Evolutionary conservation across 2,329 filamentous ascomycete species (phyloP).

Genomic region (Calonectria pauciramosa): DNA sequence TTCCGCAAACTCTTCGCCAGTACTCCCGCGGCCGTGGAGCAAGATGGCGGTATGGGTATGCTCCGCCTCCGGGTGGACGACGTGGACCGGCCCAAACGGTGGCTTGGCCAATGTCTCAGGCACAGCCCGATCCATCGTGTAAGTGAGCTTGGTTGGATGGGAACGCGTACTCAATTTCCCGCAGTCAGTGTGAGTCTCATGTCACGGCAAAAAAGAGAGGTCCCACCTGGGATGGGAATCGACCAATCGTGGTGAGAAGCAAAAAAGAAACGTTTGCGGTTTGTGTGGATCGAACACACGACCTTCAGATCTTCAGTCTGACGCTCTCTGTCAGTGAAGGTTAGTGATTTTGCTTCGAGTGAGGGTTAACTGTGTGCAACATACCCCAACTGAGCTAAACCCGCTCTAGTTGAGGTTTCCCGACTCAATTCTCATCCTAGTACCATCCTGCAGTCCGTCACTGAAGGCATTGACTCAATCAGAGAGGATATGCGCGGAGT

Average conservation of each 20-base stretch:
- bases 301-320: conserved; percentile 28
- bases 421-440: not conserved
- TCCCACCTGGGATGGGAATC: not conserved
- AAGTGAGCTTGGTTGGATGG: not conserved
- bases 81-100: not conserved
- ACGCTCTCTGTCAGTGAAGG: conserved; percentile 23
- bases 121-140: not conserved
- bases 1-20: conserved; percentile 59
- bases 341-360: conserved; percentile 14
- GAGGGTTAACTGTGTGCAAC: not conserved
- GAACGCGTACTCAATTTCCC: not conserved
- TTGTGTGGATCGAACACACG: conserved; percentile 29
- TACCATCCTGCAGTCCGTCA: not conserved
- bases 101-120: not conserved
- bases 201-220: not conserved
- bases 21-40: conserved; percentile 62
- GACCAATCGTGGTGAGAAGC: not conserved
- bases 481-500: not conserved
- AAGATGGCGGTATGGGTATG: conserved; percentile 49
- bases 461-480: not conserved
- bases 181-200: not conserved
- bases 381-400: conserved; percentile 27
- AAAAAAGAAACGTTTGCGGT: conserved; percentile 17
- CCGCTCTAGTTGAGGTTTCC: not conserved
- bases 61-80: not conserved